Conservation (phyloP, 805 yeast species). For the Lipomyces sp. region DNA sequence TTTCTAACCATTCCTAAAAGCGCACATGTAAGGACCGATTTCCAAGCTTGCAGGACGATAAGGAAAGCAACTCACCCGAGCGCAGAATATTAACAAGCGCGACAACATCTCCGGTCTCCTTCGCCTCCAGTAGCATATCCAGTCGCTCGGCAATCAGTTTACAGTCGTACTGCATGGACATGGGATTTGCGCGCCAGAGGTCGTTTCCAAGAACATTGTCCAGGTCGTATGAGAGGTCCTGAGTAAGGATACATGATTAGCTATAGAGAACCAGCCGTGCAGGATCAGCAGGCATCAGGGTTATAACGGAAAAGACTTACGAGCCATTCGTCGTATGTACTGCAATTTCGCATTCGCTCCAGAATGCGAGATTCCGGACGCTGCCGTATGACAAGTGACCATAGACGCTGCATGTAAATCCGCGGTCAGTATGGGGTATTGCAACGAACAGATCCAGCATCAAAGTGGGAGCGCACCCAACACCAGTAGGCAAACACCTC, state of each 20-base stretch:
- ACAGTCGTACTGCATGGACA: slow-evolving; percentile 79
- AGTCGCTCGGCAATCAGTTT: slow-evolving; percentile 72
- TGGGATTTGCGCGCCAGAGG: slow-evolving; percentile 56
- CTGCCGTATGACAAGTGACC: slow-evolving; percentile 38
- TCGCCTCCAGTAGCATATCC: slow-evolving; percentile 57
- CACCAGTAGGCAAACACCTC: slow-evolving; percentile 47
- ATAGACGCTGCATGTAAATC: slow-evolving; percentile 6
- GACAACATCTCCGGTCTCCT: slow-evolving; percentile 55
- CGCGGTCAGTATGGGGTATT: background rate
- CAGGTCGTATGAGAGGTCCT: slow-evolving; percentile 43
- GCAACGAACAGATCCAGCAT: too few relatives aligned
- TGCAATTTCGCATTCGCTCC: slow-evolving; percentile 50
- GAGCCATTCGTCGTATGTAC: slow-evolving; percentile 70
- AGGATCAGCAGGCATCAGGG: too few relatives aligned
- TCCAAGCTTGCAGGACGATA: too few relatives aligned
- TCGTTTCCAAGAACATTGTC: slow-evolving; percentile 43
- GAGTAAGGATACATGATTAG: background rate
- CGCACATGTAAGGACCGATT: too few relatives aligned
- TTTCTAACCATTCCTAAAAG: slow-evolving; percentile 67
- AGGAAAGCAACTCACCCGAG: slow-evolving; percentile 45
- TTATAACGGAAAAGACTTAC: slow-evolving; percentile 29
- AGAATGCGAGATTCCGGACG: slow-evolving; percentile 45
- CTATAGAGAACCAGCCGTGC: too few relatives aligned
- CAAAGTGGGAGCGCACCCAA: slow-evolving; percentile 30
- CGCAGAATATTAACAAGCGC: slow-evolving; percentile 64